Percentiles rank a stretch among this genome's conserved stretches.
These are phyloP conservation scores for Acidiella bohemica DNA, from an alignment of 495 filamentous ascomycete species.

Conservation along the genomic window DNA sequence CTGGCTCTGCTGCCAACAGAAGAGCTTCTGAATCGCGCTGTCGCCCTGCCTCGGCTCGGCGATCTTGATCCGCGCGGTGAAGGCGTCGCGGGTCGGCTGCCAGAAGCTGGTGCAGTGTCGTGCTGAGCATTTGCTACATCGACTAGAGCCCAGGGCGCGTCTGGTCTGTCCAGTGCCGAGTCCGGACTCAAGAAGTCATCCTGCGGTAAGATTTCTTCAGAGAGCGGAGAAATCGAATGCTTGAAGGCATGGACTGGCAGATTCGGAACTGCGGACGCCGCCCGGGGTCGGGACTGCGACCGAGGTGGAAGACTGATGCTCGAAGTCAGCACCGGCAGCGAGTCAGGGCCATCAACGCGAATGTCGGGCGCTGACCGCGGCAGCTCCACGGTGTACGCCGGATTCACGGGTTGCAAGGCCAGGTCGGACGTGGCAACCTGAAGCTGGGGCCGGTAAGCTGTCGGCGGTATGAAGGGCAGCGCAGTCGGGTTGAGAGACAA, in stretches of 20 bases:
- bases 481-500: too few relatives aligned
- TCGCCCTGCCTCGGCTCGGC: neutral
- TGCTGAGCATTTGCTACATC: too few relatives aligned
- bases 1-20: neutral
- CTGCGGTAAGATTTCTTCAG: neutral
- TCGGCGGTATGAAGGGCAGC: neutral
- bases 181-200: neutral
- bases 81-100: neutral
- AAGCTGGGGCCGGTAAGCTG: neutral
- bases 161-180: neutral
- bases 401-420: neutral
- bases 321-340: neutral
- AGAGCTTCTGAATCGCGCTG: neutral
- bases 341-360: neutral
- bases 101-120: neutral
- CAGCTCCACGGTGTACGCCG: neutral
- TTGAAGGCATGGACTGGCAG: neutral
- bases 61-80: neutral
- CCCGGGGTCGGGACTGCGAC: neutral
- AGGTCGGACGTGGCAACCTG: neutral
- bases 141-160: too few relatives aligned
- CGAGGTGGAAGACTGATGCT: too few relatives aligned
- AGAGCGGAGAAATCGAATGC: neutral
- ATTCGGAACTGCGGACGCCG: neutral
- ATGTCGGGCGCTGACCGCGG: constrained; percentile 2